Percentiles rank a stretch among this genome's conserved stretches.
These are phyloP conservation scores for Echinochloa phyllopogon DNA, from an alignment of 176 grass and related monocot genomes.

Conservation along the genomic window DNA sequence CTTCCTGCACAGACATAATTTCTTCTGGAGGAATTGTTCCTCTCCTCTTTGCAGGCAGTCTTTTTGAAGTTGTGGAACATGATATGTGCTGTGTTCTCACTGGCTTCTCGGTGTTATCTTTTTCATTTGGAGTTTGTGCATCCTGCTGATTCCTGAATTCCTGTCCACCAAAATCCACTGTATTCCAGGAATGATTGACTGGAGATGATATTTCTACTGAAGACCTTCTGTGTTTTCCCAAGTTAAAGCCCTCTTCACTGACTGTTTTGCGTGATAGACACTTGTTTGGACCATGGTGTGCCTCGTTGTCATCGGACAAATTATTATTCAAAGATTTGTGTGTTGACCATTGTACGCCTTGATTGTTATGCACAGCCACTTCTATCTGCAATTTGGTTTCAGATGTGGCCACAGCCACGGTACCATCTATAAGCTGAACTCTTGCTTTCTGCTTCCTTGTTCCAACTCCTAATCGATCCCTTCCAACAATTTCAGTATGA, in stretches of 20 bases:
- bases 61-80: conserved; percentile 31
- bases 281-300: background rate
- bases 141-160: conserved; percentile 11
- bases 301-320: background rate
- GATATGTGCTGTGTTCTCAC: background rate
- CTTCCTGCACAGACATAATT: conserved; percentile 16
- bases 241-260: background rate
- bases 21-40: conserved; percentile 13
- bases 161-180: background rate
- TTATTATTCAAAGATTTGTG: conserved; percentile 6
- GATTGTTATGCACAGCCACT: background rate
- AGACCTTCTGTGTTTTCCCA: conserved; percentile 13
- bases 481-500: conserved; percentile 5
- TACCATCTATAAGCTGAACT: background rate
- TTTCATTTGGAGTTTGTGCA: background rate
- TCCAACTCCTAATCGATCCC: background rate
- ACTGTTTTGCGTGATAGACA: background rate
- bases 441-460: background rate
- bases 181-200: background rate
- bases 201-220: background rate
- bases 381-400: background rate
- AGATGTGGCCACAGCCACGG: background rate
- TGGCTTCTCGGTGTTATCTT: background rate
- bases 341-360: background rate
- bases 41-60: conserved; percentile 47